A percentile compares a stretch with the other conserved stretches of the same genome.
Evolutionary conservation across 1,284 basidiomycete species (phyloP).

Genomic region (Tilletia indica): DNA sequence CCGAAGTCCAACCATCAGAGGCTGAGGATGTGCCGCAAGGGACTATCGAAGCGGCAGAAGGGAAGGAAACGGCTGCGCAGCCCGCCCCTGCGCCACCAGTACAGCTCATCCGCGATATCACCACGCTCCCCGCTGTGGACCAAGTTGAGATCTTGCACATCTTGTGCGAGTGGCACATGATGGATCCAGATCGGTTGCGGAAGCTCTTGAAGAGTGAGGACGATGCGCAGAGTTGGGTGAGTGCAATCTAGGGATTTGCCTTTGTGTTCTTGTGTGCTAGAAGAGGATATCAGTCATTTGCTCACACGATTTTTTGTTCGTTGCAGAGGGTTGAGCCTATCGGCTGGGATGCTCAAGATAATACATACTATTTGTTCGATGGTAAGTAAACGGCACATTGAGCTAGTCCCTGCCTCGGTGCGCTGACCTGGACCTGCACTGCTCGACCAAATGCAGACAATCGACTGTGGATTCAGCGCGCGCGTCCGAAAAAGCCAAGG

Average conservation of each 20-base stretch:
- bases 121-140: background rate
- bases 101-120: background rate
- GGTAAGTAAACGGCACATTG: conserved; percentile 51
- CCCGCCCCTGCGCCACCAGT: background rate
- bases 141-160: conserved; percentile 50
- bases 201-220: conserved; percentile 60
- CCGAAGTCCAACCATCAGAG: background rate
- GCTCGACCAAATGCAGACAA: conserved; percentile 58
- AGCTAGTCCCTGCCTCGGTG: background rate
- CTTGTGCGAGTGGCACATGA: conserved; percentile 62
- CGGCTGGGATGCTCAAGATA: conserved; percentile 75
- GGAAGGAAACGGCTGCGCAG: conserved; percentile 32
- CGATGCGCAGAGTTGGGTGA: conserved; percentile 60
- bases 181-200: conserved; percentile 60
- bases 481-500: conserved; percentile 23
- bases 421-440: background rate
- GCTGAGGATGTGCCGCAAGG: background rate
- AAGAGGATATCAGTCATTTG: conserved; percentile 7
- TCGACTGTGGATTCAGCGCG: conserved; percentile 79
- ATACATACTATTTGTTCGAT: conserved; percentile 87
- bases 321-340: conserved; percentile 72
- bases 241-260: conserved; percentile 25
- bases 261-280: background rate
- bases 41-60: background rate
- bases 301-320: background rate